These are phyloP conservation scores for Xylariaceae sp. DNA, from an alignment of 2,329 filamentous ascomycete species.

Conservation along the genomic window DNA sequence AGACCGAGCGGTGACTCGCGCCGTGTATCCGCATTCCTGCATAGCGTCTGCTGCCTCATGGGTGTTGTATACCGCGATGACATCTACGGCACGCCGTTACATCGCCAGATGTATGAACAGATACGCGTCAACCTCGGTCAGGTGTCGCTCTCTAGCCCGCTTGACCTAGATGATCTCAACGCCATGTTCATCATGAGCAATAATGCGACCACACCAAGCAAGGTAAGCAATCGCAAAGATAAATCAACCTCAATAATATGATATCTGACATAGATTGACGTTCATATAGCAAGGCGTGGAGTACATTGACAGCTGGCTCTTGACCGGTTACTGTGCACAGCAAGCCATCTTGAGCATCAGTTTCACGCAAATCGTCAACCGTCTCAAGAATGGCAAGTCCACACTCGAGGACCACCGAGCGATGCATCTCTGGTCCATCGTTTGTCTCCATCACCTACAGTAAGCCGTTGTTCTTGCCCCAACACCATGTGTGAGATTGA, in stretches of 20 bases:
- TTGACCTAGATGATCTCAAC: conserved; percentile 39
- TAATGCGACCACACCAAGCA: conserved; percentile 30
- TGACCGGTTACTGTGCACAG: conserved; percentile 39
- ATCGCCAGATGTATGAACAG: conserved; percentile 38
- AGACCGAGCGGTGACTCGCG: conserved; percentile 32
- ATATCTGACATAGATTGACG: not conserved
- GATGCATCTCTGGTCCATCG: conserved; percentile 35
- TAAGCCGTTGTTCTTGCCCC: conserved; percentile 18
- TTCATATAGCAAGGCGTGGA: conserved; percentile 30
- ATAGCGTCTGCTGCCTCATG: conserved; percentile 38
- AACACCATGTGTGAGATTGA: not conserved
- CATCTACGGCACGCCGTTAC: conserved; percentile 28
- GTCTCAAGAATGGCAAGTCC: conserved; percentile 31
- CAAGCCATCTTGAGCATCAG: conserved; percentile 41
- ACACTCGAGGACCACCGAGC: conserved; percentile 33
- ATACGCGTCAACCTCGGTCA: conserved; percentile 36
- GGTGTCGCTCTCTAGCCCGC: conserved; percentile 36
- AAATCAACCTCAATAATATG: not conserved
- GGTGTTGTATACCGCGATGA: conserved; percentile 34
- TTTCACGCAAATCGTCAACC: conserved; percentile 38
- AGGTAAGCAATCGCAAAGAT: conserved; percentile 19
- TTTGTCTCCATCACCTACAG: conserved; percentile 36
- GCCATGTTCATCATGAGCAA: conserved; percentile 38
- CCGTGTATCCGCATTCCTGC: conserved; percentile 36
- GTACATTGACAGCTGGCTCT: conserved; percentile 40